Percentiles rank a stretch among this genome's conserved stretches.
These are phyloP conservation scores for Teunomyces panamensis DNA, from an alignment of 805 yeast genomes.

Conservation along the genomic window DNA sequence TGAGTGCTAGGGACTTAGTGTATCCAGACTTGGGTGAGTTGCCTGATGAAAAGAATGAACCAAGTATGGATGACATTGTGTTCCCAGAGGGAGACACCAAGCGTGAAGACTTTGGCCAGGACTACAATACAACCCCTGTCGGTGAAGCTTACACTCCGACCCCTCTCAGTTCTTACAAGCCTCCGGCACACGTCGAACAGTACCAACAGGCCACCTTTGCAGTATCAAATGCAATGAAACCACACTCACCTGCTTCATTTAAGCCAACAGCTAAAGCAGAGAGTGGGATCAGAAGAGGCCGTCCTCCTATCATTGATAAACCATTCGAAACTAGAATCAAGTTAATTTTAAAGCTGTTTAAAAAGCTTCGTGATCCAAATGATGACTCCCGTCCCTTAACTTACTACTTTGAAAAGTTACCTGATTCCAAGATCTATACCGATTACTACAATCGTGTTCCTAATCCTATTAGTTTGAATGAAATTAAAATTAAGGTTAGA, in stretches of 20 bases:
- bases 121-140: slow-evolving; percentile 4
- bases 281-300: slow-evolving; percentile 69
- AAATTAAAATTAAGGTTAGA: slow-evolving; percentile 78
- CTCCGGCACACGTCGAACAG: slow-evolving; percentile 1
- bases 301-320: slow-evolving; percentile 88
- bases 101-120: not conserved
- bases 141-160: slow-evolving; percentile 4
- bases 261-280: slow-evolving; percentile 16
- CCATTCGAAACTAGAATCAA: slow-evolving; percentile 93
- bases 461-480: slow-evolving; percentile 66
- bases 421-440: slow-evolving; percentile 57
- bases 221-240: not conserved
- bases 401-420: slow-evolving; percentile 75
- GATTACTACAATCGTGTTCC: slow-evolving; percentile 53
- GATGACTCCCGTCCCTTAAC: slow-evolving; percentile 50
- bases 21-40: slow-evolving; percentile 72
- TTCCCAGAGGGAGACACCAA: slow-evolving; percentile 8
- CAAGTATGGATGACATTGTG: slow-evolving; percentile 8
- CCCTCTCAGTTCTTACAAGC: slow-evolving; percentile 3
- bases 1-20: slow-evolving; percentile 32
- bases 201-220: slow-evolving; percentile 1
- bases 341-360: slow-evolving; percentile 75
- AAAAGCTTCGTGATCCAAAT: slow-evolving; percentile 59
- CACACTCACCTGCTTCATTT: slow-evolving; percentile 5
- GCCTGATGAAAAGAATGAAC: slow-evolving; percentile 43